These are phyloP conservation scores for Edaphochlamys debaryana DNA, from an alignment of 139 green algal species.

Conservation along the genomic window DNA sequence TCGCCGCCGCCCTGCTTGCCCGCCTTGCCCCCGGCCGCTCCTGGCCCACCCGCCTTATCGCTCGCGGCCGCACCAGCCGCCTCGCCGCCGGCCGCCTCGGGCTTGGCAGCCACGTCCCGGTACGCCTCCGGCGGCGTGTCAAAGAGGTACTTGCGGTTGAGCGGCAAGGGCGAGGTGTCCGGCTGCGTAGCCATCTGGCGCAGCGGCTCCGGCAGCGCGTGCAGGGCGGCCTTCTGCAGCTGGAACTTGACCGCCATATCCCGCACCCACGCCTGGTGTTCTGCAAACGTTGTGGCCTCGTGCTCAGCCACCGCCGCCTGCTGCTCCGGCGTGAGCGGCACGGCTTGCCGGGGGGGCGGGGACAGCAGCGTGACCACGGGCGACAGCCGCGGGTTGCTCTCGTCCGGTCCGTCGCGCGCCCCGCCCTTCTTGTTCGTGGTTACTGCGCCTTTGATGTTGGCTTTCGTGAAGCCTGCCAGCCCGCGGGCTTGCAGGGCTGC, in stretches of 20 bases:
- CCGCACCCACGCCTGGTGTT: neutral
- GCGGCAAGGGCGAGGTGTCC: constrained; percentile 30
- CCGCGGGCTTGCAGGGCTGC: neutral
- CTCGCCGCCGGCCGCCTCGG: neutral
- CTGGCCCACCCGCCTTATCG: neutral
- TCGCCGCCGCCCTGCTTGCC: neutral
- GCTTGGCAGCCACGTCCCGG: neutral
- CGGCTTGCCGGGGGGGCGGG: neutral
- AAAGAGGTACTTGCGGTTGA: constrained; percentile 34
- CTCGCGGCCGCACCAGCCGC: too few relatives aligned
- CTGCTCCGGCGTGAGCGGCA: neutral
- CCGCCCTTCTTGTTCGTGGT: constrained; percentile 12
- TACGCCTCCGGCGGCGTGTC: constrained; percentile 25
- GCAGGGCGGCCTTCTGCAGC: constrained; percentile 35
- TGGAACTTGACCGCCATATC: constrained; percentile 40
- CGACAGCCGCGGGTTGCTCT: constrained; percentile 14
- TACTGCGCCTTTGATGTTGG: neutral
- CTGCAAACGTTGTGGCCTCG: neutral
- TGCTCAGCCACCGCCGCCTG: neutral
- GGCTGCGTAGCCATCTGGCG: constrained; percentile 9
- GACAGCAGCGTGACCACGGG: constrained; percentile 24
- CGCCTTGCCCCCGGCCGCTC: neutral
- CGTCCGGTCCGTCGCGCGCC: neutral
- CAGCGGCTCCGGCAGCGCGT: constrained; percentile 26
- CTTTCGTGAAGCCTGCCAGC: neutral